phyloP scores from a whole-genome alignment of 306 rosid species.

The Casuarina equisetifolia region DNA sequence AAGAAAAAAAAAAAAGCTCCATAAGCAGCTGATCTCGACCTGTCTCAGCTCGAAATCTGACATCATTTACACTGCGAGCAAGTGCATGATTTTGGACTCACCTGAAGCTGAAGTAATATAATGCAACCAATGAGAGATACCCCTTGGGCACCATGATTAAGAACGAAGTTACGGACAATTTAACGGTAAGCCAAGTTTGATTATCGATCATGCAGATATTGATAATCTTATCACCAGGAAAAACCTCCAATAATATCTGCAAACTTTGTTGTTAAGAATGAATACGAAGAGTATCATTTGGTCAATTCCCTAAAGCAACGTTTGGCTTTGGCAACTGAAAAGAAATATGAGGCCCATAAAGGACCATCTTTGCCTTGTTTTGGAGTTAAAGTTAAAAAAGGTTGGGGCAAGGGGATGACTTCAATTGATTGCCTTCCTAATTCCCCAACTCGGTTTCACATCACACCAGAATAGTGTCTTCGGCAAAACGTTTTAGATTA shows the following conservation, averaged over 20 bases:
- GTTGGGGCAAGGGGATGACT: background rate
- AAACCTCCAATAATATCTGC: too few relatives aligned
- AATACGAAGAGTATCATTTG: background rate
- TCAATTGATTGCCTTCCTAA: background rate
- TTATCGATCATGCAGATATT: too few relatives aligned
- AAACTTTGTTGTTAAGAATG: too few relatives aligned
- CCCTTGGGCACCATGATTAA: background rate
- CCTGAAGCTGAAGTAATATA: background rate
- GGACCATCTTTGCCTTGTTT: background rate
- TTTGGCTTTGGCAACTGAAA: conserved; percentile 35
- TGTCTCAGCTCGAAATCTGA: background rate
- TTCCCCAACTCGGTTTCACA: background rate
- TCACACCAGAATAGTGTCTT: background rate
- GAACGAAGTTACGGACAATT: too few relatives aligned
- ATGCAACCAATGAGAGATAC: background rate
- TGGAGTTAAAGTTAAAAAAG: background rate
- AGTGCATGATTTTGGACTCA: background rate
- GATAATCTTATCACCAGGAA: too few relatives aligned
- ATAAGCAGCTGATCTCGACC: background rate
- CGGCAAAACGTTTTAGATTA: too few relatives aligned
- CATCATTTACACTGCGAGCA: background rate
- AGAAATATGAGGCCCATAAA: background rate
- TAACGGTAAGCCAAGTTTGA: too few relatives aligned
- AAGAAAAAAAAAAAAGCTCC: background rate
- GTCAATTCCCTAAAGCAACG: conserved; percentile 37